Base-by-base conservation (phyloP, 371 early-diverging fungal species). In the Zancudomyces culisetae region DNA sequence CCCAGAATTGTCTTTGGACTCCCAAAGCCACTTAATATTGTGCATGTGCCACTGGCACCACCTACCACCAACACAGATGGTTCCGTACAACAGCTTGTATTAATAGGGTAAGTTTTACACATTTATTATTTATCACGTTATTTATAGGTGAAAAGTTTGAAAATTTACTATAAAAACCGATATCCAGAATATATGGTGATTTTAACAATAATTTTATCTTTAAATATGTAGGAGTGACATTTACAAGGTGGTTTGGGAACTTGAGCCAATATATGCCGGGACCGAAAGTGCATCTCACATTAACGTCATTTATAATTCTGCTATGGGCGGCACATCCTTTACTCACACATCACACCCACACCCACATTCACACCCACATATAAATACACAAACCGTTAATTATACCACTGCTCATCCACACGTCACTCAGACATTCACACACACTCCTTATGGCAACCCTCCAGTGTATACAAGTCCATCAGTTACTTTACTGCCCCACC, bases 161-260 rank as follows among this genome's bases (percentile, higher is more conserved):
- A 6, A 13, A 35, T 18, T 49, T 10, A 49, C 10, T 6, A 15
- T 10, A 35, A 35, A 35, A 15, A 35, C 10, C 10, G 35, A 35
- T 10, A 35, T 10, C 6, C 6, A 35, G 35, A 10, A 15, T 6
- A 35, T 35, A 35, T 10, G 15, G 6, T 35, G 15, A 35, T 10
- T 10, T 10, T 10, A 35, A 15, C 6, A 35, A 35, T 35, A 15
- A 49, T 35, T 29, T 20, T 13, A 28, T 4, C 19, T 19, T 13
- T 35, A 22, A n/a, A 20, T 29, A 4, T 19, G 2, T 29, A 29
- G 30, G 10, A 40, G 20, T 3, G 29, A 49, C 22, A 30, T 21
- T 29, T 49, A 49, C 39, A 13, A 29, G 28, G 50, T 30, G 4
- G 35, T 49, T 30, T 49, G 50, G 50, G 29, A 27, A 18, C 20